Conservation (phyloP, 306 rosid genomes). For the cucumber (Cucumis sativus) region Cucumber_9930_V3 NC_026657.2:14600001-14600500, state of each 20-base stretch:
- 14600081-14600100: neutral
- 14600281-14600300: no score
- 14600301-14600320: neutral
- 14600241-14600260: no score
- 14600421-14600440: conserved; percentile 18
- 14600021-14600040: neutral
- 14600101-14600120: conserved; percentile 5
- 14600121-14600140: conserved; percentile 5
- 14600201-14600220: neutral
- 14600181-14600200: no score
- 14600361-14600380: conserved; percentile 8
- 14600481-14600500: neutral
- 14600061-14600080: neutral
- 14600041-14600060: neutral
- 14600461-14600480: conserved; percentile 38
- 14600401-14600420: conserved; percentile 31
- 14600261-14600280: no score
- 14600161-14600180: neutral
- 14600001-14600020: neutral
- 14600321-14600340: neutral
- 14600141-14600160: neutral
- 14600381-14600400: conserved; percentile 29
- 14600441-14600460: conserved; percentile 11
- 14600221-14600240: no score
- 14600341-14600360: conserved; percentile 7